Evolutionary conservation across 1,139 yeast genomes (phyloP).

Genomic region (Kazachstania sp.): DNA sequence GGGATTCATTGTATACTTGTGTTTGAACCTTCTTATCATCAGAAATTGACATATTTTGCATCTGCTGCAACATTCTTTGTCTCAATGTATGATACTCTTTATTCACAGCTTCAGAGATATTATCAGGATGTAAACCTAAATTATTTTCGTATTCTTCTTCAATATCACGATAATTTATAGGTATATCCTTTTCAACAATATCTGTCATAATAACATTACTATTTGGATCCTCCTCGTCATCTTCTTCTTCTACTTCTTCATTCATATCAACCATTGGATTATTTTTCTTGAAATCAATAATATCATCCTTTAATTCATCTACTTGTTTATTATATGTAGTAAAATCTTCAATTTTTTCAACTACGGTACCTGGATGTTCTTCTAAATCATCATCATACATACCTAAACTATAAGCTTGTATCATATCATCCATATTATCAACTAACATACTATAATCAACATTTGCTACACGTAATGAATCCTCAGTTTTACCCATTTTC

Average conservation of each 20-base stretch:
- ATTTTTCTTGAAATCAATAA: constrained; percentile 17
- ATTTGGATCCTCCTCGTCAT: constrained; percentile 5
- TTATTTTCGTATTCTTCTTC: constrained; percentile 33
- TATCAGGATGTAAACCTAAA: constrained; percentile 31
- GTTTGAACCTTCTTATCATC: constrained; percentile 35
- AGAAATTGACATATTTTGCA: constrained; percentile 37
- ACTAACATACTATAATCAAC: constrained; percentile 39
- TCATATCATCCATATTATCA: constrained; percentile 48
- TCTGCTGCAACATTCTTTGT: constrained; percentile 42
- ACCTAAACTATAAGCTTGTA: constrained; percentile 51
- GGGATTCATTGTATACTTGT: constrained; percentile 30
- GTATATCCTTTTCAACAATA: constrained; percentile 37
- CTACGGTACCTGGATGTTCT: constrained; percentile 48
- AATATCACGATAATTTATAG: constrained; percentile 27
- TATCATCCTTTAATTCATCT: constrained; percentile 33
- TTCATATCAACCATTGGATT: constrained; percentile 15
- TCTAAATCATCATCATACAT: constrained; percentile 51
- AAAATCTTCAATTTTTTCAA: constrained; percentile 49
- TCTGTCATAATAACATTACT: constrained; percentile 30
- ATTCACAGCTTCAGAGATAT: constrained; percentile 40
- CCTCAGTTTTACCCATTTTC: constrained; percentile 9
- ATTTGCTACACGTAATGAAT: constrained; percentile 17
- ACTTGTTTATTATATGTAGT: constrained; percentile 43
- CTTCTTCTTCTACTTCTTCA: constrained; percentile 12
- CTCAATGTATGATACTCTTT: constrained; percentile 52